These are phyloP conservation scores for Yarrowia osloensis DNA, from an alignment of 805 yeast species.

Conservation along the genomic window DNA sequence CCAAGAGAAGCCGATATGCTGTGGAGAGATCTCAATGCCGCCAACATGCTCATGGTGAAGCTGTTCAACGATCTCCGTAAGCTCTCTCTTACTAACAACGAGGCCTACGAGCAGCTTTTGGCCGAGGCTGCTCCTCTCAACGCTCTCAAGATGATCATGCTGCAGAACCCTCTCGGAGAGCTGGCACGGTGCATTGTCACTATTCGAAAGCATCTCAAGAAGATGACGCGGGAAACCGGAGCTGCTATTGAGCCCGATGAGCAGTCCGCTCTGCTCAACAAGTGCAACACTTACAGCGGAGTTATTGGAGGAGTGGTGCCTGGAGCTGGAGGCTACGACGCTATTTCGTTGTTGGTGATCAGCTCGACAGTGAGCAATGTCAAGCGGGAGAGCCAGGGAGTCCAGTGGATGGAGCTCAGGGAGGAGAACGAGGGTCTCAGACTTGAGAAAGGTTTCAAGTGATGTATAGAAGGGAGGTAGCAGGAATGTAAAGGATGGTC, in stretches of 20 bases:
- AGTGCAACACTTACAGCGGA: conserved; percentile 59
- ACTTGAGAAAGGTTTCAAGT: conserved; percentile 49
- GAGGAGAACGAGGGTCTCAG: conserved; percentile 59
- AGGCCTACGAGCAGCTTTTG: conserved; percentile 42
- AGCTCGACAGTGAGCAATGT: conserved; percentile 48
- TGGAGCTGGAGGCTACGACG: conserved; percentile 98
- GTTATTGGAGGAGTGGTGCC: conserved; percentile 96
- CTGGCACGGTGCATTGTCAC: conserved; percentile 25
- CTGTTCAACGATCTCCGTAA: conserved; percentile 49
- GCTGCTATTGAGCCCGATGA: conserved; percentile 86
- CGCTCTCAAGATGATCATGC: background rate
- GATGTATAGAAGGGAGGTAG: background rate
- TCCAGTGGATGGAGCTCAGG: conserved; percentile 66
- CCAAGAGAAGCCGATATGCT: conserved; percentile 54
- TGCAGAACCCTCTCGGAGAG: conserved; percentile 14
- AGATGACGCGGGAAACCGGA: conserved; percentile 63
- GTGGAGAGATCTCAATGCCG: conserved; percentile 57
- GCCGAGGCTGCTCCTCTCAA: conserved; percentile 9
- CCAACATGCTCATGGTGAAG: conserved; percentile 60
- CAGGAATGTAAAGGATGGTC: background rate
- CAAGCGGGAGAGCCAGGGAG: conserved; percentile 46
- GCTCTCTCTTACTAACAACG: conserved; percentile 42
- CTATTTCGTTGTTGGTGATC: conserved; percentile 70
- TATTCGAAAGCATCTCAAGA: conserved; percentile 61
- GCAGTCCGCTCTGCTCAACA: conserved; percentile 71